Conservation (phyloP, 768 basidiomycete genomes). For the Agrocybe pediades region DNA sequence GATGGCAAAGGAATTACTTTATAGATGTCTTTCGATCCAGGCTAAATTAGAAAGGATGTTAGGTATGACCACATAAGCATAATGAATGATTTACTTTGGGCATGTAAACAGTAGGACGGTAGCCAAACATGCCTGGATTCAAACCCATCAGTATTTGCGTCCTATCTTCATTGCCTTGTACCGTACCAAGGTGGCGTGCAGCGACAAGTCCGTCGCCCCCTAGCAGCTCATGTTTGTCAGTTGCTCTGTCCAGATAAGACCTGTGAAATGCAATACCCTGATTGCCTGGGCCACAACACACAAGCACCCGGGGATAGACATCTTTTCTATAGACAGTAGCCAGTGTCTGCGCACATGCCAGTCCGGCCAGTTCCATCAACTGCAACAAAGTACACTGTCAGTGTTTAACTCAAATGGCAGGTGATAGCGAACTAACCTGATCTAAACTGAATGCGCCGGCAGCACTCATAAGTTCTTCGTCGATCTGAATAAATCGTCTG, state of each 20-base stretch:
- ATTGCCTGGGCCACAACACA: slow-evolving; percentile 97
- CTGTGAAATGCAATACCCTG: slow-evolving; percentile 49
- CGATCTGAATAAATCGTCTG: slow-evolving; percentile 60
- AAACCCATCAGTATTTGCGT: not conserved
- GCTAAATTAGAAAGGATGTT: slow-evolving; percentile 44
- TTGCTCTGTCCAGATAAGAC: not conserved
- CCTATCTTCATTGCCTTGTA: slow-evolving; percentile 1
- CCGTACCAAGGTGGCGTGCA: slow-evolving; percentile 83
- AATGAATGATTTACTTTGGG: slow-evolving; percentile 69
- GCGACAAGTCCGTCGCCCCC: slow-evolving; percentile 97
- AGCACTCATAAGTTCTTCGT: slow-evolving; percentile 89
- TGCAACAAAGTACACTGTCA: slow-evolving; percentile 25
- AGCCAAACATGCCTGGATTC: slow-evolving; percentile 95
- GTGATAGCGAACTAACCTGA: slow-evolving; percentile 52
- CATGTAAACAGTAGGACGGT: slow-evolving; percentile 86
- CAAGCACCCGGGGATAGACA: slow-evolving; percentile 76
- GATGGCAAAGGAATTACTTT: slow-evolving; percentile 43
- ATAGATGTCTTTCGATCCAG: slow-evolving; percentile 93
- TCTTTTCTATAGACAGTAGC: slow-evolving; percentile 74
- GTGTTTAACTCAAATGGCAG: not conserved
- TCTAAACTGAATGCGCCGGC: slow-evolving; percentile 94
- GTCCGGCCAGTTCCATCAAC: slow-evolving; percentile 96
- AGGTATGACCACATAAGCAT: not conserved
- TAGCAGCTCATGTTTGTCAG: slow-evolving; percentile 13
- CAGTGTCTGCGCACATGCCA: slow-evolving; percentile 89